These are phyloP conservation scores for Crucihimalaya himalaica DNA, from an alignment of 345 rosid genomes.

Conservation along the genomic window DNA sequence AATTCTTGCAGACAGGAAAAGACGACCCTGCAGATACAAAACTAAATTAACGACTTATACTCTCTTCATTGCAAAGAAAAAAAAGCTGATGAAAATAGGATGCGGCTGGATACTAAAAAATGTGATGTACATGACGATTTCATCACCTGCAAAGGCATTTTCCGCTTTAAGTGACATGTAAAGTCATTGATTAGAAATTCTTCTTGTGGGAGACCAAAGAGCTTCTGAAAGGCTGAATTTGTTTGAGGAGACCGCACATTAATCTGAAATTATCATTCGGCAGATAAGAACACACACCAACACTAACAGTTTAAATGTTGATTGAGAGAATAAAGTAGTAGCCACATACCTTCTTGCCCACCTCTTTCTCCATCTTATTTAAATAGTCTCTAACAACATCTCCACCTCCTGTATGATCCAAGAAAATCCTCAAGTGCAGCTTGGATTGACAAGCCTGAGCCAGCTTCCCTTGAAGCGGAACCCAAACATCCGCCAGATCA, in stretches of 20 bases:
- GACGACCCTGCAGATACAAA: slow-evolving; percentile 67
- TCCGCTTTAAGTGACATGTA: slow-evolving; percentile 93
- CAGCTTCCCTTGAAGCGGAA: slow-evolving; percentile 81
- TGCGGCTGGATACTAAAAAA: slow-evolving; percentile 14
- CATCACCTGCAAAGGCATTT: slow-evolving; percentile 89
- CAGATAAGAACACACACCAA: slow-evolving; percentile 15
- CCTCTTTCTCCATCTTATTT: slow-evolving; percentile 98
- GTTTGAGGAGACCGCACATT: slow-evolving; percentile 95
- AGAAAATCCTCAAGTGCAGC: slow-evolving; percentile 83
- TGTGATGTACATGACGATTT: slow-evolving; percentile 24
- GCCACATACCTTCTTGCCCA: slow-evolving; percentile 82
- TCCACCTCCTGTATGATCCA: slow-evolving; percentile 85
- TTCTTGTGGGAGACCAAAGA: slow-evolving; percentile 89
- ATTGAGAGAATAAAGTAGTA: slow-evolving; percentile 11
- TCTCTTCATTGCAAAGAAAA: neutral
- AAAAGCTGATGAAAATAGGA: neutral
- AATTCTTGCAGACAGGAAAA: slow-evolving; percentile 87
- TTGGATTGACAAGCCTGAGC: slow-evolving; percentile 97
- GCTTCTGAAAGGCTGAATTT: slow-evolving; percentile 95
- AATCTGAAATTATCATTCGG: slow-evolving; percentile 53
- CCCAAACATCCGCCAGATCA: slow-evolving; percentile 91
- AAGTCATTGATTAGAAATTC: slow-evolving; percentile 98
- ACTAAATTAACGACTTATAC: neutral
- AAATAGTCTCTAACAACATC: slow-evolving; percentile 81
- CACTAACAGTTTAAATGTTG: slow-evolving; percentile 16